Base-by-base conservation (phyloP, 192 early-diverging fungal genomes). In the Coemansia sp. region DNA sequence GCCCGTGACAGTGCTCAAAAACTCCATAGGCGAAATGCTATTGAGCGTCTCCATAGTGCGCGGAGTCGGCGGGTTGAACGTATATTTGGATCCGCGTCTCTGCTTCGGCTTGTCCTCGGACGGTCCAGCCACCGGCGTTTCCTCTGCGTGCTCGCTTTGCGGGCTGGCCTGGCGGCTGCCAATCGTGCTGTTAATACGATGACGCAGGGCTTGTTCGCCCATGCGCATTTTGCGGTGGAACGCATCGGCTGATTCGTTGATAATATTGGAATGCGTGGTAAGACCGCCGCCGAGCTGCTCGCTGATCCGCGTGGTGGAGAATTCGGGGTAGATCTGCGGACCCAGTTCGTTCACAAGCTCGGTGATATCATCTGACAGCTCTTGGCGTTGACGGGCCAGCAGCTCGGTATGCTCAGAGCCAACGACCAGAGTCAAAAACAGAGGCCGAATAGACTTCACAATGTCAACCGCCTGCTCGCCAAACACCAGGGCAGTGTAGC, bases 271-370 rank as follows among this genome's bases (percentile, higher is more conserved):
- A 31, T 74, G 68, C 5, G 51, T 72, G 55, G 44, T 69, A 36
- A 37, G 46, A 22, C 31, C 59, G 40, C 62, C 47, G 28, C 67
- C 64, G 19, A 69, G 50, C 22, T 74, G 62, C 25, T 67, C 71
- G n/a, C 48, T 6, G 37, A 71, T 57, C 9, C 69, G 65, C 1
- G 75, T 71, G 26, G 57, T 71, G 64, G 86, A 83, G 74, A 92
- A 92, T 62, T 92, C 88, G 11, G 85, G 83, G 65, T 88, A 92
- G 48, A 89, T 86, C 64, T 89, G 84, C 10, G 90, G 90, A 12
- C 90, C 94, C 21, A 93, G 85, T 57, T 95, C 93, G 48, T 93
- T 90, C 60, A 98, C 91, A 22, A 93, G 62, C 2, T 85, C 82
- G 15, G 88, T 92, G 55, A 98, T 86, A 47, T 90, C 84, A 53